Percentiles rank a stretch among this genome's conserved stretches.
phyloP scores from a whole-genome alignment of 2,329 filamentous ascomycete genomes.

The Byssoonygena ceratinophila region DNA sequence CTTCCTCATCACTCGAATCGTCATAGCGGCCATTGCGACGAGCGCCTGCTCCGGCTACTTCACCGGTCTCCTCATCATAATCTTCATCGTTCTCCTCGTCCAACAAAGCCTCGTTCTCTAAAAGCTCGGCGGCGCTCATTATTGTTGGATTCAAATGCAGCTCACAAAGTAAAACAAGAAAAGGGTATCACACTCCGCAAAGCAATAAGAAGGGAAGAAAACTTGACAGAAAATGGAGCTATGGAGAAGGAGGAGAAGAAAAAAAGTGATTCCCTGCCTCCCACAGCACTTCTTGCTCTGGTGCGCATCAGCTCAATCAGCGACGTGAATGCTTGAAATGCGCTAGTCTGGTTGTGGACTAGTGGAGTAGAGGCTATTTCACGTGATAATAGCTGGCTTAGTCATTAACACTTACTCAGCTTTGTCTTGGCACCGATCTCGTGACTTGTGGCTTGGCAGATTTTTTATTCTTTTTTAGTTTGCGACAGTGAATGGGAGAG shows the following conservation, averaged over 20 bases:
- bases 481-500: too few relatives aligned
- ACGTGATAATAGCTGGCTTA: background rate
- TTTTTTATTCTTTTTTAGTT: too few relatives aligned
- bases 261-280: background rate
- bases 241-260: background rate
- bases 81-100: slow-evolving; percentile 77
- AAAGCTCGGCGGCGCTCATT: slow-evolving; percentile 57
- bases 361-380: background rate
- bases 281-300: too few relatives aligned
- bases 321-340: background rate
- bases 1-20: slow-evolving; percentile 86
- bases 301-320: background rate
- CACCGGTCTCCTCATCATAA: slow-evolving; percentile 64
- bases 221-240: background rate
- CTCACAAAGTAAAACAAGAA: background rate
- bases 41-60: slow-evolving; percentile 39
- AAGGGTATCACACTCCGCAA: background rate
- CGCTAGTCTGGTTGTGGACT: background rate
- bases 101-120: slow-evolving; percentile 75
- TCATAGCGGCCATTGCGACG: slow-evolving; percentile 46
- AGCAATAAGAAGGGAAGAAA: background rate
- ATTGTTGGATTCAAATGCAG: background rate
- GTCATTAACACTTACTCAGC: background rate
- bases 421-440: background rate
- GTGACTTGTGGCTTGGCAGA: background rate